Conservation (phyloP, 768 basidiomycete genomes). For the Psilocybe cyanescens region DNA sequence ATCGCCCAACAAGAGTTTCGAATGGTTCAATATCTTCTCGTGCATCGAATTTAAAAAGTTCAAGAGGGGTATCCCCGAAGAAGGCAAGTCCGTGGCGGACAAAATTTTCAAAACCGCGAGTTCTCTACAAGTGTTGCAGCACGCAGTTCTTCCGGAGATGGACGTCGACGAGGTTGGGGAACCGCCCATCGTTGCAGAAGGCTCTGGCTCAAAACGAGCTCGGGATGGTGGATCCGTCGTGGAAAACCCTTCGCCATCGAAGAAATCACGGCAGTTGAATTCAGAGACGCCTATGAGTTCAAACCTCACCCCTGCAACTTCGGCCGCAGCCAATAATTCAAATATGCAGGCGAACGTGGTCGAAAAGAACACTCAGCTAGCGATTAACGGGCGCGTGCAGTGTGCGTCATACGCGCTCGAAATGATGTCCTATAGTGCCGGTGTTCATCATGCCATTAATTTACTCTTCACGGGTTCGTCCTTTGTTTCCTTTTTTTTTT, state of each 20-base stretch:
- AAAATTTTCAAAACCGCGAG: background rate
- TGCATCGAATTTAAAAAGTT: background rate
- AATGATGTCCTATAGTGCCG: constrained; percentile 13
- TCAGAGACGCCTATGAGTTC: background rate
- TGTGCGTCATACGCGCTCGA: constrained; percentile 14
- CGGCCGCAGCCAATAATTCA: background rate
- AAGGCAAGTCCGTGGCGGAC: background rate
- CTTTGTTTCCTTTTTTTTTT: background rate
- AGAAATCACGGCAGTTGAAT: background rate
- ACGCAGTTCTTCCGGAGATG: background rate
- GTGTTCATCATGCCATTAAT: constrained; percentile 14
- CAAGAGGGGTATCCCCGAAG: background rate
- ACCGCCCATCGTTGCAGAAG: background rate
- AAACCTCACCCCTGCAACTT: background rate
- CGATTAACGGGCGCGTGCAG: constrained; percentile 5
- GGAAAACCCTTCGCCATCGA: background rate
- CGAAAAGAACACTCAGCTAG: background rate
- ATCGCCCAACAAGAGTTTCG: background rate
- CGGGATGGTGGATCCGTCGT: background rate
- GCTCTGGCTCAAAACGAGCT: background rate
- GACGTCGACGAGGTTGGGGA: background rate
- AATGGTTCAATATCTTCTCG: background rate
- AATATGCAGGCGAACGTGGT: too few relatives aligned
- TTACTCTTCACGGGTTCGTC: constrained; percentile 19
- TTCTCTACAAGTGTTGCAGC: background rate